Evolutionary conservation across 495 filamentous ascomycete genomes (phyloP).

Genomic region (Aspergillus biplanus): DNA sequence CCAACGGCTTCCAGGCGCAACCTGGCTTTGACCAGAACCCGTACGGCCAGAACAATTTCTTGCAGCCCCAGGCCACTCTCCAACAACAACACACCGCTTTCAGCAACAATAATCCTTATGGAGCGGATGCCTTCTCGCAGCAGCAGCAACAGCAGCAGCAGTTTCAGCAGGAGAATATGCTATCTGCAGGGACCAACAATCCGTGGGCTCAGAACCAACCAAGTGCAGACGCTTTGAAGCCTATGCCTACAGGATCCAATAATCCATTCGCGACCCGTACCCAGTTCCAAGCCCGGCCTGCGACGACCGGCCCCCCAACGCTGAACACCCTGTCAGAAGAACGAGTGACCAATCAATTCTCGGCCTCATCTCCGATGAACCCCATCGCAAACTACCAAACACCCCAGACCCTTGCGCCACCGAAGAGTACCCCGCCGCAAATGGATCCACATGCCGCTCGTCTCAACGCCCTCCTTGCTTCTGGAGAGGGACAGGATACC

Average conservation of each 20-base stretch:
- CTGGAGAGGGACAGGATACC: constrained; percentile 91
- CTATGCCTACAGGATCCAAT: constrained; percentile 84
- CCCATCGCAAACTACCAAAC: constrained; percentile 57
- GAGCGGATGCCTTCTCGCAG: constrained; percentile 50
- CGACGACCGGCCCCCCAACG: constrained; percentile 60
- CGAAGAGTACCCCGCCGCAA: constrained; percentile 49
- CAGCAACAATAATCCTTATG: constrained; percentile 70
- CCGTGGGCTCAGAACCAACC: constrained; percentile 59
- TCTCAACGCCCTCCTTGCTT: constrained; percentile 86
- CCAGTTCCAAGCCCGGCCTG: constrained; percentile 60
- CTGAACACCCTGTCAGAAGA: constrained; percentile 74
- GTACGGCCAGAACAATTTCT: constrained; percentile 56
- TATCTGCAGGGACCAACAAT: constrained; percentile 82
- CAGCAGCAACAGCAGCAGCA: constrained; percentile 39
- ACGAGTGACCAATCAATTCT: constrained; percentile 60
- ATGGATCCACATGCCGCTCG: constrained; percentile 77
- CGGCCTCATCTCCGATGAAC: constrained; percentile 38
- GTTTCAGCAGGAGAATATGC: constrained; percentile 57
- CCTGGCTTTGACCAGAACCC: constrained; percentile 63
- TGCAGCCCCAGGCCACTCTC: constrained; percentile 54
- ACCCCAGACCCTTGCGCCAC: constrained; percentile 37
- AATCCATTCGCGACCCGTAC: constrained; percentile 85
- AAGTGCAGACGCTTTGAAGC: constrained; percentile 46
- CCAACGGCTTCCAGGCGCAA: constrained; percentile 67
- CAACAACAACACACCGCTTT: constrained; percentile 78